A percentile compares a stretch with the other conserved stretches of the same genome.
Conservation (phyloP, 2,329 filamentous ascomycete species). For the Chaetomium globosum region DNA sequence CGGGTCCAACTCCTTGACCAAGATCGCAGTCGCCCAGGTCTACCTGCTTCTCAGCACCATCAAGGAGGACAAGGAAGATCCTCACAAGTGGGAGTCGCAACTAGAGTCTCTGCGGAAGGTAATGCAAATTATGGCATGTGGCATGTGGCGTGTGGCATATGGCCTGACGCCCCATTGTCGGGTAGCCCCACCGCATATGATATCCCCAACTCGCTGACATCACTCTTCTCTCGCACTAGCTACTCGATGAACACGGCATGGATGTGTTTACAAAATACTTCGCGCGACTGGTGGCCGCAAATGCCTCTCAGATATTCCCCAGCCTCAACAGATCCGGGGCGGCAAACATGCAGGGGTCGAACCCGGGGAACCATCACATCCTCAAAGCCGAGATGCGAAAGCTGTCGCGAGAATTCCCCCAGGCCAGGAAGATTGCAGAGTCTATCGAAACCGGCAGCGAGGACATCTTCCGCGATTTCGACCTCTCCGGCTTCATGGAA, state of each 20-base stretch:
- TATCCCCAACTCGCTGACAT: slow-evolving; percentile 17
- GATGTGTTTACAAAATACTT: slow-evolving; percentile 98
- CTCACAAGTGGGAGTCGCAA: slow-evolving; percentile 89
- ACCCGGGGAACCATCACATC: slow-evolving; percentile 80
- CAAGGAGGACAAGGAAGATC: slow-evolving; percentile 86
- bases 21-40: slow-evolving; percentile 93
- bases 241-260: slow-evolving; percentile 98
- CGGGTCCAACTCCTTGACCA: slow-evolving; percentile 71
- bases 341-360: slow-evolving; percentile 48
- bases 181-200: not conserved
- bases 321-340: slow-evolving; percentile 67
- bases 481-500: slow-evolving; percentile 91
- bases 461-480: slow-evolving; percentile 93
- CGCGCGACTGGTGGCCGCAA: slow-evolving; percentile 85
- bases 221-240: slow-evolving; percentile 51
- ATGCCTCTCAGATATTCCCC: slow-evolving; percentile 89
- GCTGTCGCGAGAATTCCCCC: slow-evolving; percentile 75
- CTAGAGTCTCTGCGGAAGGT: slow-evolving; percentile 91
- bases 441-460: slow-evolving; percentile 88
- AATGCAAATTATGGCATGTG: slow-evolving; percentile 33
- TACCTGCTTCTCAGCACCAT: slow-evolving; percentile 92
- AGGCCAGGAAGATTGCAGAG: slow-evolving; percentile 89
- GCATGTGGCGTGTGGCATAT: slow-evolving; percentile 3
- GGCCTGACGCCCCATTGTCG: slow-evolving; percentile 7
- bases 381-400: slow-evolving; percentile 84